These are phyloP conservation scores for Solanum etuberosum DNA, from an alignment of 257 asterid genomes.

Conservation along the genomic window DNA sequence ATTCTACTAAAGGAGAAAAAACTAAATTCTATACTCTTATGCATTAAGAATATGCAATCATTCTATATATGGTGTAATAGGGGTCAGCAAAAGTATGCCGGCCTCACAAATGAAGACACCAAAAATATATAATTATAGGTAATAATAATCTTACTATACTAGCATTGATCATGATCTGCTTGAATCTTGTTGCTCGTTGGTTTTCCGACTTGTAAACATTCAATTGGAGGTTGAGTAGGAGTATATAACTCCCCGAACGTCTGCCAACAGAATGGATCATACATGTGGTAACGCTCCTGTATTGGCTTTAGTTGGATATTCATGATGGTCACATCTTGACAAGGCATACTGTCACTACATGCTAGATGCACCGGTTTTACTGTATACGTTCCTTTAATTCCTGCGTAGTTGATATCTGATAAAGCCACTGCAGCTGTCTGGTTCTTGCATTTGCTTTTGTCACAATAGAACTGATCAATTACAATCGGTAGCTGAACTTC, in stretches of 20 bases:
- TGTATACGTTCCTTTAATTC: constrained; percentile 78
- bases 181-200: constrained; percentile 56
- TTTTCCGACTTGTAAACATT: constrained; percentile 57
- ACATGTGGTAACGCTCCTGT: constrained; percentile 59
- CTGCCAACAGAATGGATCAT: constrained; percentile 89
- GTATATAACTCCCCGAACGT: constrained; percentile 67
- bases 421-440: constrained; percentile 71
- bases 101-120: constrained; percentile 59
- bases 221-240: constrained; percentile 65
- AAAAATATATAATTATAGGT: not conserved
- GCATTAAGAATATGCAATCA: constrained; percentile 20
- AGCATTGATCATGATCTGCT: constrained; percentile 63
- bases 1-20: constrained; percentile 5
- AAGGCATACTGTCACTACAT: constrained; percentile 73
- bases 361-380: constrained; percentile 87
- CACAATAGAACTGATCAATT: constrained; percentile 90
- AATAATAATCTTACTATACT: constrained; percentile 1
- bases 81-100: constrained; percentile 56
- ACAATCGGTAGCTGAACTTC: constrained; percentile 82
- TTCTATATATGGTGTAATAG: constrained; percentile 30
- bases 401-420: constrained; percentile 65
- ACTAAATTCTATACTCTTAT: constrained; percentile 17
- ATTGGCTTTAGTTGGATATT: constrained; percentile 50
- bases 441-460: constrained; percentile 56
- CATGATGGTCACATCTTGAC: constrained; percentile 59